Base-by-base conservation (phyloP, 441 rosid species). In the Syzygium syzygioides region DNA sequence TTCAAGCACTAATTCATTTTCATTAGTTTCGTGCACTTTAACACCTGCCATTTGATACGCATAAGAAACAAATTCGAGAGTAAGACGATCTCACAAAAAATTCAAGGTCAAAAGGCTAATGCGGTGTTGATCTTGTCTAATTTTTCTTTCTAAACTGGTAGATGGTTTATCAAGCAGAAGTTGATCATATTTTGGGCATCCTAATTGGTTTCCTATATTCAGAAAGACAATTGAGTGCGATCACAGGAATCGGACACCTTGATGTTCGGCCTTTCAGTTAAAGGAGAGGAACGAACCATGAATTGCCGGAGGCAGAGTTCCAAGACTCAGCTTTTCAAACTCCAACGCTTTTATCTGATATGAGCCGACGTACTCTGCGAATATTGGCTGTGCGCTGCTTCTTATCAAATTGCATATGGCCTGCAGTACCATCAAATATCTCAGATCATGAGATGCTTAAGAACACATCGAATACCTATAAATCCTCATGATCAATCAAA, bases 11-110 rank as follows among this genome's bases (percentile, higher is more conserved):
- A 98, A 91, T 89, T 95, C 96, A 90, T 93, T 95, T 92, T 95
- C 98, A 48, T 96, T 95, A 53, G 99, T 96, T 91, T 96, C 96
- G 87, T 92, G 93, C 87, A 94, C 93, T 94, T 95, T 96, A n/a
- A 96, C 79, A 90, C 99, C 99, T 96, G 94, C 89, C 83, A 76
- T 76, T 76, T 41, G 92, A 89, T 87, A 53, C n/a, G 62, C 62
- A 60, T 53, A 52, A 62, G 55, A 85, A 57, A 85, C 64, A 85
- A 18, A 54, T 57, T 18, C 30, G 15, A 85, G 19, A 50, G 41
- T 30, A 62, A 60, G 83, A 45, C 5, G 41, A 87, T 53, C 79
- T 34, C 55, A 48, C 54, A 86, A 45, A 45, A 60, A 59, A 52
- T 64, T 64, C 50, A 13, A 68, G 45, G 13, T 45, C 60, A 32